These are phyloP conservation scores for Lophiotrema nucula DNA, from an alignment of 495 filamentous ascomycete genomes.

Conservation along the genomic window DNA sequence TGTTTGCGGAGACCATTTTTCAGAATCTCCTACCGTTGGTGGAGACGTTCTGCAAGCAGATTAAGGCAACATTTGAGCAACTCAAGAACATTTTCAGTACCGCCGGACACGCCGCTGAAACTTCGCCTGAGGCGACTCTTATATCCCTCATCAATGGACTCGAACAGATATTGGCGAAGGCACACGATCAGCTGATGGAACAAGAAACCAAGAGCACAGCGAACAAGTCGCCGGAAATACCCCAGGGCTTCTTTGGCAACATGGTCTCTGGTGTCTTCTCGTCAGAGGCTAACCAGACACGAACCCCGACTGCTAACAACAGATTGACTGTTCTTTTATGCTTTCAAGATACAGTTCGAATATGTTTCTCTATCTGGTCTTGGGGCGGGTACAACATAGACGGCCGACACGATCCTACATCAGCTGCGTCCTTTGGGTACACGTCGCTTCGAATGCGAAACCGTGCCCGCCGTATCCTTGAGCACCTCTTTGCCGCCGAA, in stretches of 20 bases:
- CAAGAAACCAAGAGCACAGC: conserved; percentile 69
- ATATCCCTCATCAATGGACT: conserved; percentile 83
- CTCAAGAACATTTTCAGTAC: conserved; percentile 58
- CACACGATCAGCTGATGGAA: conserved; percentile 75
- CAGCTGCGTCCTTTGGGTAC: conserved; percentile 81
- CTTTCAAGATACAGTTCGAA: conserved; percentile 90
- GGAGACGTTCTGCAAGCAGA: conserved; percentile 78
- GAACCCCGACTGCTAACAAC: conserved; percentile 84
- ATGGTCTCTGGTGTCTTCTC: conserved; percentile 94
- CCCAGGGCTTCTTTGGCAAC: conserved; percentile 91
- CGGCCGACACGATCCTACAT: conserved; percentile 60
- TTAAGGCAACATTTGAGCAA: conserved; percentile 64
- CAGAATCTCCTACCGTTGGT: conserved; percentile 87
- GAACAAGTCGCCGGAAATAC: conserved; percentile 77
- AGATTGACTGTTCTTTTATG: conserved; percentile 90
- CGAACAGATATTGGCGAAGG: conserved; percentile 82
- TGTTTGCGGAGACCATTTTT: conserved; percentile 80
- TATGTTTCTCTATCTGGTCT: conserved; percentile 92
- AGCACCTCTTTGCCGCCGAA: conserved; percentile 91
- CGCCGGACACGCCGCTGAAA: conserved; percentile 25
- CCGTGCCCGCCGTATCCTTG: conserved; percentile 78
- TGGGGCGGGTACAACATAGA: conserved; percentile 73
- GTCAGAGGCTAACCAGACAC: conserved; percentile 69
- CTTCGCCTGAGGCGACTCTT: conserved; percentile 63
- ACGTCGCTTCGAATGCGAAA: conserved; percentile 87